A percentile compares a stretch with the other conserved stretches of the same genome.
Evolutionary conservation across 352 stramenopile genomes (phyloP).

Genomic region (Saprolegnia parasitica): DNA sequence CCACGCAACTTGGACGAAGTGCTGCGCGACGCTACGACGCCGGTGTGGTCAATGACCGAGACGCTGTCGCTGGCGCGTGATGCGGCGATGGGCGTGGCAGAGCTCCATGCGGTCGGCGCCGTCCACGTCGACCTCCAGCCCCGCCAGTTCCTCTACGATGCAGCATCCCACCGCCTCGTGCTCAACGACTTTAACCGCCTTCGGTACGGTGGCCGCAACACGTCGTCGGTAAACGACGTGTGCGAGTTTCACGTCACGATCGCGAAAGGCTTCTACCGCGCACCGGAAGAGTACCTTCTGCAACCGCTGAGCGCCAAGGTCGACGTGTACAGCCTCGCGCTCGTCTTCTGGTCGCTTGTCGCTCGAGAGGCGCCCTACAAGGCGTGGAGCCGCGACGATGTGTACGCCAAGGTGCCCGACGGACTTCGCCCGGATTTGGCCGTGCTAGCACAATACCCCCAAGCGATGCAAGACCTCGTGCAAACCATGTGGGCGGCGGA

Average conservation of each 20-base stretch:
- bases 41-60: conserved; percentile 29
- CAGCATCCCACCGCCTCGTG: conserved; percentile 40
- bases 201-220: conserved; percentile 53
- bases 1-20: conserved; percentile 54
- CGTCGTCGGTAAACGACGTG: conserved; percentile 38
- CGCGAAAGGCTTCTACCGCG: conserved; percentile 74
- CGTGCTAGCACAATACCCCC: conserved; percentile 54
- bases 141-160: conserved; percentile 72
- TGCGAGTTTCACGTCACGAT: conserved; percentile 60
- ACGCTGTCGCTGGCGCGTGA: conserved; percentile 49
- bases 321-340: conserved; percentile 64
- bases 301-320: conserved; percentile 48
- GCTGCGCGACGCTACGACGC: conserved; percentile 38
- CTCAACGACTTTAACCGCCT: conserved; percentile 83
- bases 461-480: conserved; percentile 62
- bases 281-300: conserved; percentile 62
- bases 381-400: conserved; percentile 41
- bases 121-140: conserved; percentile 69
- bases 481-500: conserved; percentile 48
- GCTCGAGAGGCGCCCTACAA: conserved; percentile 47
- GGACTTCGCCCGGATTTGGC: conserved; percentile 43
- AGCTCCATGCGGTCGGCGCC: conserved; percentile 46
- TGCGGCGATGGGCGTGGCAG: conserved; percentile 51
- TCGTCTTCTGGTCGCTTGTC: conserved; percentile 60
- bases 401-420: conserved; percentile 50